Evolutionary conservation across 345 rosid genomes (phyloP).

Genomic region (Murraya koenigii): DNA sequence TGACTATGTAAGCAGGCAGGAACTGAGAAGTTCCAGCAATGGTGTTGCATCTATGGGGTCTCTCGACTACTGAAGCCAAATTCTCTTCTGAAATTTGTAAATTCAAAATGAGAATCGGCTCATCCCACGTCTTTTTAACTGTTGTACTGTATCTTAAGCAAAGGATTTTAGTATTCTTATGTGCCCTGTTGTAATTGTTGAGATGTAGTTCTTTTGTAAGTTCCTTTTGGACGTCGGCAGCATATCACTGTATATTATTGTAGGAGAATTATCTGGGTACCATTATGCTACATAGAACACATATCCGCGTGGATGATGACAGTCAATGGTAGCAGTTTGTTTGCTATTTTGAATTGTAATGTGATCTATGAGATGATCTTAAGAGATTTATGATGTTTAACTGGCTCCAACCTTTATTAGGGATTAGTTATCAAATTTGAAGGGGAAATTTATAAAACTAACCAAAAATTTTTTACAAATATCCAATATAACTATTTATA

Average conservation of each 20-base stretch:
- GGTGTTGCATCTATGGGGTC: slow-evolving; percentile 19
- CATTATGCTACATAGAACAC: slow-evolving; percentile 3
- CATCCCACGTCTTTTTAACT: not conserved
- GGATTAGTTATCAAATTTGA: not conserved
- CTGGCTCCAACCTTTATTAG: not conserved
- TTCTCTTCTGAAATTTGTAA: not conserved
- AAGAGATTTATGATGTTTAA: not conserved
- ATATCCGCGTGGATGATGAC: not conserved
- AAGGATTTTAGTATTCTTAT: slow-evolving; percentile 3
- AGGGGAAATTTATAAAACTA: too few relatives aligned
- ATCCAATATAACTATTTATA: too few relatives aligned
- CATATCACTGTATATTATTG: slow-evolving; percentile 12
- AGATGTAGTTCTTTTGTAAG: not conserved
- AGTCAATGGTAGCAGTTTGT: not conserved
- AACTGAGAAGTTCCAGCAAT: slow-evolving; percentile 19
- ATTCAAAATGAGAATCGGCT: not conserved
- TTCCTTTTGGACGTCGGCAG: slow-evolving; percentile 4
- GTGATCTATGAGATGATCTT: not conserved
- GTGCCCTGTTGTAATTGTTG: not conserved
- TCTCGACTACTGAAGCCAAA: slow-evolving; percentile 10
- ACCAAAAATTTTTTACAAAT: too few relatives aligned
- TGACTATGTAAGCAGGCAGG: slow-evolving; percentile 16
- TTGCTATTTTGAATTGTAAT: slow-evolving; percentile 7
- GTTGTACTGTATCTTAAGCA: slow-evolving; percentile 3
- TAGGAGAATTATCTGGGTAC: not conserved